Base-by-base conservation (phyloP, 176 grass and related monocot genomes). In the Pontederia crassipes region DNA sequence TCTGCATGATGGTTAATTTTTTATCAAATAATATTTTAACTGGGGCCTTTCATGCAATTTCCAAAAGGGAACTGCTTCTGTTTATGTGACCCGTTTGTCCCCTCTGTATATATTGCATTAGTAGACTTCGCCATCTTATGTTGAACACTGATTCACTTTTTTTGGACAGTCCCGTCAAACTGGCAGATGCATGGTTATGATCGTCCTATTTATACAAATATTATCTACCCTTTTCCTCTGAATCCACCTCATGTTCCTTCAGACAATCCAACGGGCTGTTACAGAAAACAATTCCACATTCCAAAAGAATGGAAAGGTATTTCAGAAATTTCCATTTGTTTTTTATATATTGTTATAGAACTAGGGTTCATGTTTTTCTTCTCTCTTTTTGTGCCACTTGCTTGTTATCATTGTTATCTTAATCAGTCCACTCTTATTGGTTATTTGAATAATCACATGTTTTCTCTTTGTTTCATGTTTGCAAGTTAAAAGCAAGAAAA, bases 161-260 rank as follows among this genome's bases (percentile, higher is more conserved):
- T 26, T 28, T 57, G 28, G 71, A 48, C 87, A 97, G 84, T 97
- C 79, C 93, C 93, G 24, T 97, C 93, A 1, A 97, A 91, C 58
- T 97, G 93, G 87, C 93, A 91, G 72, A 91, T 88, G 87, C 93
- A 97, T 59, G 87, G 87, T 48, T 97, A 82, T 81, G 92, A 97
- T 61, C 58, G 70, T 9, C 92, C 87, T 9, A 91, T 91, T 70
- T 91, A 91, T 73, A 91, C 93, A 55, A 97, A 97, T 72, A 5
- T 69, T 24, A 66, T 51, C 2, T 97, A 97, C 28, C 93, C 93
- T 54, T 91, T 97, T 77, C 84, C 76, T 11, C 52, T 97, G 76
- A 80, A 97, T 52, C 92, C 83, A 32, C 86, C 92, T 56, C 85
- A 84, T 76, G 92, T 97, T 73, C 67, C 92, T 18, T 65, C 64